Percentiles rank a stretch among this genome's conserved stretches.
Conservation (phyloP, 148 eudicot species). For the Amaranthus palmeri region DNA sequence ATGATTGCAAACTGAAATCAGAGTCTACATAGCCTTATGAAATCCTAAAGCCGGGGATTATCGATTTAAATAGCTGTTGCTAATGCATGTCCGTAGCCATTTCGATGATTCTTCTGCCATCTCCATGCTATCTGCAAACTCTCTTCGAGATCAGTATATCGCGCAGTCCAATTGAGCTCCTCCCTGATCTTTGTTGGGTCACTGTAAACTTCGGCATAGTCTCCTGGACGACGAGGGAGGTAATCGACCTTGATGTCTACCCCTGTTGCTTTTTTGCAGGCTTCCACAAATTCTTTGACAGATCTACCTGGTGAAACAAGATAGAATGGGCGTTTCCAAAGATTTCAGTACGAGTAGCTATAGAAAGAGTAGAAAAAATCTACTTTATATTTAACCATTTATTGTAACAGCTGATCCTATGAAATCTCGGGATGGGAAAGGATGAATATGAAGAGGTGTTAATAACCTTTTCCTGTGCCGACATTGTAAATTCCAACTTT, state of each 20-base stretch:
- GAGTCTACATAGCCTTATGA: background rate
- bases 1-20: background rate
- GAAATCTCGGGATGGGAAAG: background rate
- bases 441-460: background rate
- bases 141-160: conserved; percentile 55
- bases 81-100: conserved; percentile 43
- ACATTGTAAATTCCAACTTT: conserved; percentile 94
- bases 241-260: conserved; percentile 60
- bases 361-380: background rate
- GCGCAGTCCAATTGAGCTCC: conserved; percentile 70
- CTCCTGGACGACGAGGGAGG: conserved; percentile 72
- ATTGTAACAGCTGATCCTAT: background rate
- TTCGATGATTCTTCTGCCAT: conserved; percentile 70
- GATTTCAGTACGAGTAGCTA: background rate
- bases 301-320: conserved; percentile 51
- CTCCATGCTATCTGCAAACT: conserved; percentile 72
- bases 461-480: conserved; percentile 85
- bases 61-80: conserved; percentile 18
- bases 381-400: background rate
- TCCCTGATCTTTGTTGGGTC: conserved; percentile 64
- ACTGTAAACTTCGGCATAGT: conserved; percentile 81
- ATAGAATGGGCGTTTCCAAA: background rate
- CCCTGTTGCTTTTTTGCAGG: conserved; percentile 80
- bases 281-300: conserved; percentile 78
- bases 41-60: background rate